Base-by-base conservation (phyloP, 257 asterid species). In the Scutellaria baicalensis region DNA sequence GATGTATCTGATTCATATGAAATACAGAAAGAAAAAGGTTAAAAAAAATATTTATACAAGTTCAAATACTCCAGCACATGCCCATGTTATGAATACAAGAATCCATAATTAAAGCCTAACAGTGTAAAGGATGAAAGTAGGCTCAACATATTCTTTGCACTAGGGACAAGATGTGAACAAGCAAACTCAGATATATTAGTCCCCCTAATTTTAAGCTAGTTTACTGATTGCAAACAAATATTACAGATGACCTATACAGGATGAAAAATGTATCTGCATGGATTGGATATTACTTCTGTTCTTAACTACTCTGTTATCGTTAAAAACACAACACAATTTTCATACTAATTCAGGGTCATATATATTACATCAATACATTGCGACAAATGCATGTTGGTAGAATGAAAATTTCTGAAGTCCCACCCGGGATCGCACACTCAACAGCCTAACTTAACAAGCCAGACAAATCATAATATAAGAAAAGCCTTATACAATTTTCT, bases 1-100 rank as follows among this genome's bases (percentile, higher is more conserved):
- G 54, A 70, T 81, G 91, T 64, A 94, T 92, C 99, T 94, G 86
- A 64, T 65, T 16, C 73, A 81, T 20, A 59, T 33, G 23, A 49
- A 63, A 70, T 36, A 42, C 18, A 14, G 5, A 59, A 16, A 75
- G 9, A 8, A 1, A 59, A 33, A 59, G 8, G 8, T 6, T 1
- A 45, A 43, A 45, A 43, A 45, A 13, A 21, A 40, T 18, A 50
- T 16, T 2, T 38, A 61, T 9, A 20, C 21, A 64, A 21, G 63
- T 23, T 59, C 27, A 56, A 64, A 42, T 18, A 49, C 39, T 35
- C 11, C 48, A 16, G 47, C 27, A 35, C 16, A 36, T 63, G 68
- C 45, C 21, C 55, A 43, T 17, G n/a, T 23, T 58, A 12, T 3
- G n/a, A 52, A n/a, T 61, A 66, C 45, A 21, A 6, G 45, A 52